phyloP scores from a whole-genome alignment of 1,139 yeast genomes.

The Kodamaea fungicola region DNA sequence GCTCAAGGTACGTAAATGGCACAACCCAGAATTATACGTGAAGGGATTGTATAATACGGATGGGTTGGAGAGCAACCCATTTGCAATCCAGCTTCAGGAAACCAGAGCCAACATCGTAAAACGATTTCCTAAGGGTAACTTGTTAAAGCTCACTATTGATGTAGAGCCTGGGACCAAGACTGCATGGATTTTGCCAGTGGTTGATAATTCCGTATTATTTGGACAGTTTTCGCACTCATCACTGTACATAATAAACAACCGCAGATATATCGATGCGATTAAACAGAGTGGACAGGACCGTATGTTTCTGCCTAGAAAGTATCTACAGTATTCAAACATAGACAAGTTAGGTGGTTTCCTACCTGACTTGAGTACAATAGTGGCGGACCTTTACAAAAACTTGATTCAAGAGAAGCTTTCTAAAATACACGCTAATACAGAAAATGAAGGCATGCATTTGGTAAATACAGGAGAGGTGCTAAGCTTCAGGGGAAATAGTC shows the following conservation, averaged over 20 bases:
- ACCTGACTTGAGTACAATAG: constrained; percentile 12
- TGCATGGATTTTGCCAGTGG: constrained; percentile 9
- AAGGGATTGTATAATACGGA: constrained; percentile 13
- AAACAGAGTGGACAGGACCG: constrained; percentile 8
- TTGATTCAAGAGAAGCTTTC: constrained; percentile 7
- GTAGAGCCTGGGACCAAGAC: constrained; percentile 2
- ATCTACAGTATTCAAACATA: constrained; percentile 8
- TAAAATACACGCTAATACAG: not conserved
- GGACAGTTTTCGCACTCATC: constrained; percentile 8
- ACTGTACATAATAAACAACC: constrained; percentile 13
- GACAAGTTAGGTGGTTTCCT: constrained; percentile 10
- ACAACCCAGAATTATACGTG: constrained; percentile 14
- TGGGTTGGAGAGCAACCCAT: constrained; percentile 20
- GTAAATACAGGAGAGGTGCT: constrained; percentile 2
- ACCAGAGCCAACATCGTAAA: constrained; percentile 17
- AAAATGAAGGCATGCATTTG: constrained; percentile 2
- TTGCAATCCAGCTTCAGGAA: constrained; percentile 17
- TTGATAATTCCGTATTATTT: constrained; percentile 6
- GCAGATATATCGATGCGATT: constrained; percentile 10
- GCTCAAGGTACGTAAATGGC: constrained; percentile 18
- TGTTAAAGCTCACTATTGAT: constrained; percentile 19
- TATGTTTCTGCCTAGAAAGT: constrained; percentile 13
- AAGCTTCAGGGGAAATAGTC: constrained; percentile 2
- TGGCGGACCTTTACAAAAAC: constrained; percentile 12
- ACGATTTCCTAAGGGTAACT: constrained; percentile 22